These are phyloP conservation scores for Boletus rubroflammeus DNA, from an alignment of 768 basidiomycete species.

Conservation along the genomic window DNA sequence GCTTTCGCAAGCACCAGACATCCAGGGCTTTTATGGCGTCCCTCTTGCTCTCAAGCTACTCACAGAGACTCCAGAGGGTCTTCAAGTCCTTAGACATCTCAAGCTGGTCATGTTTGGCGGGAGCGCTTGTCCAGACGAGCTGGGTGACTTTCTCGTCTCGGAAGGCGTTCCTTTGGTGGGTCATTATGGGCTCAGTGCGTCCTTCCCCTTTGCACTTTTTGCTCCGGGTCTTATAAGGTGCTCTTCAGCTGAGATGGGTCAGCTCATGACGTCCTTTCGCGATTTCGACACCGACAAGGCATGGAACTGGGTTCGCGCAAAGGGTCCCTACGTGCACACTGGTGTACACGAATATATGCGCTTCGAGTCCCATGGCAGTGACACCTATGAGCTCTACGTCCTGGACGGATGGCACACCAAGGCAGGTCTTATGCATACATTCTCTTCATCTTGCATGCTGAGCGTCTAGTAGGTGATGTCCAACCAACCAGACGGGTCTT, in stretches of 20 bases:
- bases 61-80: slow-evolving; percentile 45
- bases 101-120: slow-evolving; percentile 52
- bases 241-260: slow-evolving; percentile 31
- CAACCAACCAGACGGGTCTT: slow-evolving; percentile 51
- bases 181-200: slow-evolving; percentile 47
- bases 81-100: slow-evolving; percentile 39
- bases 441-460: neutral
- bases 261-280: slow-evolving; percentile 45
- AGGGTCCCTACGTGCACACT: slow-evolving; percentile 18
- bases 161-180: slow-evolving; percentile 49
- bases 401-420: slow-evolving; percentile 51
- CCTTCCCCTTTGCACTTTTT: neutral
- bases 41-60: slow-evolving; percentile 43
- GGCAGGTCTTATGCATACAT: slow-evolving; percentile 27
- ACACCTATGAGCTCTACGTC: slow-evolving; percentile 46
- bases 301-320: slow-evolving; percentile 52
- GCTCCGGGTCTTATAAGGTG: neutral
- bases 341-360: slow-evolving; percentile 34
- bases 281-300: slow-evolving; percentile 48
- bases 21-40: slow-evolving; percentile 35
- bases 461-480: slow-evolving; percentile 20
- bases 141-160: slow-evolving; percentile 47
- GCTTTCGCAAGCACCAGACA: slow-evolving; percentile 33
- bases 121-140: slow-evolving; percentile 49
- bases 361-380: slow-evolving; percentile 41